Percentiles rank a stretch among this genome's conserved stretches.
Conservation (phyloP, 352 stramenopile genomes). For the Phytophthora pini region DNA sequence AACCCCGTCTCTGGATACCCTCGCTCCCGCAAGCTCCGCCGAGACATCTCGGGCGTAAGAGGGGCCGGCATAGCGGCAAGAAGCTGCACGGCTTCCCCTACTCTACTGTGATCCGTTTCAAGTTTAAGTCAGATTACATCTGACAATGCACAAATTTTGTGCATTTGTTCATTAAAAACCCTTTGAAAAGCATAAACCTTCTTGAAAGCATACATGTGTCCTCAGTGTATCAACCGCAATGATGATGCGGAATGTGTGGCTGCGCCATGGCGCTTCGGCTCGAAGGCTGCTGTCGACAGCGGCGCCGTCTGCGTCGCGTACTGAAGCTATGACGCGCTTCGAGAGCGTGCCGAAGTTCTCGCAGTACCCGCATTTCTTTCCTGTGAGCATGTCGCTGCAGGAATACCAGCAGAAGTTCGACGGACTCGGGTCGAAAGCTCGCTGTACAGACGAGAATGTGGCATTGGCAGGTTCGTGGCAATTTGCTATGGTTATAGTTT, state of each 20-base stretch:
- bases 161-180: not conserved
- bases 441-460: conserved; percentile 56
- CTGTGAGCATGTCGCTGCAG: conserved; percentile 66
- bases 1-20: conserved; percentile 5
- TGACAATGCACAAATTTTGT: not conserved
- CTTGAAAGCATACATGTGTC: conserved; percentile 1
- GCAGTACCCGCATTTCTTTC: conserved; percentile 73
- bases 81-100: too few species aligned
- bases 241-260: conserved; percentile 38
- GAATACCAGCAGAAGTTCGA: conserved; percentile 70
- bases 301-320: conserved; percentile 10
- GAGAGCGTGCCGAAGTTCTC: conserved; percentile 55
- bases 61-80: conserved; percentile 4
- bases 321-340: conserved; percentile 68
- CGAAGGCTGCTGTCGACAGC: conserved; percentile 35
- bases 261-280: conserved; percentile 28
- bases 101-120: conserved; percentile 2
- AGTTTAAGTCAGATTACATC: conserved; percentile 17
- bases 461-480: conserved; percentile 53
- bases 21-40: conserved; percentile 25
- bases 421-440: conserved; percentile 60
- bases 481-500: conserved; percentile 1
- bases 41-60: conserved; percentile 16
- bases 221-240: conserved; percentile 20
- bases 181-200: conserved; percentile 2